Percentiles rank a stretch among this genome's conserved stretches.
phyloP scores from a whole-genome alignment of 2,329 filamentous ascomycete species.

The Verticillium zaregamsianum region DNA sequence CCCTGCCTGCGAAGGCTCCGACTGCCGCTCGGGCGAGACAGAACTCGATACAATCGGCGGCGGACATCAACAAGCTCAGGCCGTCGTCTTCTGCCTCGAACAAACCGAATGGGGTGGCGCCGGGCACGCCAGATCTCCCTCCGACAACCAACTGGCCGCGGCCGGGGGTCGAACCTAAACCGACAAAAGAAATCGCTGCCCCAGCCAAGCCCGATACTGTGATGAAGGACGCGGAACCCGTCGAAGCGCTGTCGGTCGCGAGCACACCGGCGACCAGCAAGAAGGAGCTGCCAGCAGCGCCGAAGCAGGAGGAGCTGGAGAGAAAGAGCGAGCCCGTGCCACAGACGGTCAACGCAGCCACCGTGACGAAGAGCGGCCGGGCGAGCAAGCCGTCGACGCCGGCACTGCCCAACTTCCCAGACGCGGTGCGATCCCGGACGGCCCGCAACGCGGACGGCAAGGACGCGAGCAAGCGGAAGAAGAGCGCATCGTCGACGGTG shows the following conservation, averaged over 20 bases:
- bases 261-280: conserved; percentile 28
- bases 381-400: conserved; percentile 66
- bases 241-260: conserved; percentile 17
- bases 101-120: conserved; percentile 51
- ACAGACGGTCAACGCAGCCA: conserved; percentile 31
- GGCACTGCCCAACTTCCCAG: conserved; percentile 55
- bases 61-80: conserved; percentile 49
- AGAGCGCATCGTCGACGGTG: conserved; percentile 39
- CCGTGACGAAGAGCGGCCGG: conserved; percentile 60
- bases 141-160: conserved; percentile 6
- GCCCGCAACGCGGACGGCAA: conserved; percentile 40
- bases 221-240: conserved; percentile 19
- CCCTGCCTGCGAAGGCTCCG: conserved; percentile 32
- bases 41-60: conserved; percentile 62
- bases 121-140: conserved; percentile 31
- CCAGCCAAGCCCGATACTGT: conserved; percentile 8
- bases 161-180: conserved; percentile 22
- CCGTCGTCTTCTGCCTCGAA: conserved; percentile 58
- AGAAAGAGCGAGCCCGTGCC: conserved; percentile 42
- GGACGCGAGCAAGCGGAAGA: conserved; percentile 55
- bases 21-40: conserved; percentile 69
- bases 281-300: conserved; percentile 29
- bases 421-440: conserved; percentile 49
- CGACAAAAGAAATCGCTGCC: conserved; percentile 20
- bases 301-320: conserved; percentile 31